A percentile compares a stretch with the other conserved stretches of the same genome.
Evolutionary conservation across 257 asterid genomes (phyloP).

Genomic region (Penstemon barbatus): DNA sequence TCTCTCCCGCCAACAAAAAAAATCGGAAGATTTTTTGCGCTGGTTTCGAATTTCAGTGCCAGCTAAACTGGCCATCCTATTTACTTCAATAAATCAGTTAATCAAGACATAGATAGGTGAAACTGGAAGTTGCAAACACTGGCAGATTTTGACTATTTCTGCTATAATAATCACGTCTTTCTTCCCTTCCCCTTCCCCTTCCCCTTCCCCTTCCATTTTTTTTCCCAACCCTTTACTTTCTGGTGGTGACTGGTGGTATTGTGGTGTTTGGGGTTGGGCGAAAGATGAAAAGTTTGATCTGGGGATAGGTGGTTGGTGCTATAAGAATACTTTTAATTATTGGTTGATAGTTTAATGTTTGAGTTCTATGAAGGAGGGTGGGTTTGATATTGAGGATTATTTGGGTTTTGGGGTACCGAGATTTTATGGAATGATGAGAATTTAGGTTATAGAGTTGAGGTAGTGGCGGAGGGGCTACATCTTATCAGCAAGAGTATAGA

Average conservation of each 20-base stretch:
- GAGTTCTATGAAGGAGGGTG: not conserved
- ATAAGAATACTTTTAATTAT: too few relatives aligned
- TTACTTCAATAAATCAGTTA: not conserved
- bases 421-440: not conserved
- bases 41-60: not conserved
- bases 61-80: not conserved
- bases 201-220: too few relatives aligned
- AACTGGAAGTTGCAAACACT: not conserved
- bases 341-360: not conserved
- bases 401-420: conserved; percentile 4
- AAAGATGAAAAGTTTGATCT: conserved; percentile 1
- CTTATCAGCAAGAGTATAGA: not conserved
- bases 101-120: not conserved
- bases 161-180: too few relatives aligned
- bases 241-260: not conserved
- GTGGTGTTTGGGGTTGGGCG: conserved; percentile 10
- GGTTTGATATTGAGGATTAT: not conserved
- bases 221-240: not conserved
- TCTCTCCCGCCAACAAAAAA: not conserved
- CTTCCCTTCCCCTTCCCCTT: too few relatives aligned
- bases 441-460: not conserved
- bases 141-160: too few relatives aligned
- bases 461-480: not conserved
- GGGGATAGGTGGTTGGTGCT: not conserved
- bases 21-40: not conserved